A percentile compares a stretch with the other conserved stretches of the same genome.
phyloP scores from a whole-genome alignment of 75 land plant genomes.

The Selaginella moellendorffii region DNA sequence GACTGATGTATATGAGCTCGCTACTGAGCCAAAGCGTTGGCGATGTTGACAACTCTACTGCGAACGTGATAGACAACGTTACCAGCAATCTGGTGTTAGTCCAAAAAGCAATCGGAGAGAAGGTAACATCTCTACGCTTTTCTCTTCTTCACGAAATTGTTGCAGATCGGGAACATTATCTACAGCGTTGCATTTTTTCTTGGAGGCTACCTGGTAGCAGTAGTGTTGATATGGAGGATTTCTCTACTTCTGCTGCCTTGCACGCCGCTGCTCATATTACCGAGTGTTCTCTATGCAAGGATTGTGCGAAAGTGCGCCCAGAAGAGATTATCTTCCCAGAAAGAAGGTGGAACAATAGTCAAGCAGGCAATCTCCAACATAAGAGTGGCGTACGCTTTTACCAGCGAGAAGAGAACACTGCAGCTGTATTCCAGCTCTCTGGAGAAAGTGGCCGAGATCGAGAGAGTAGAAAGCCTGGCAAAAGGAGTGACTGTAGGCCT shows the following conservation, averaged over 20 bases:
- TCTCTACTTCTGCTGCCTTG: not conserved
- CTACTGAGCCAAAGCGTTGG: conserved; percentile 52
- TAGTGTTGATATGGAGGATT: not conserved
- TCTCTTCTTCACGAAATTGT: not conserved
- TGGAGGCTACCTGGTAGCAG: not conserved
- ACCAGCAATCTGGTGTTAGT: conserved; percentile 31
- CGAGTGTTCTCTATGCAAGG: not conserved
- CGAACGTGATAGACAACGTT: conserved; percentile 31
- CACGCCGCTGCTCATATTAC: not conserved
- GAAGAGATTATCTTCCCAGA: not conserved
- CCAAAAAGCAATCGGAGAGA: conserved; percentile 49
- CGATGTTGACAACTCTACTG: conserved; percentile 24
- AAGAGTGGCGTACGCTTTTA: not conserved
- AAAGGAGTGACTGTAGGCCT: not conserved
- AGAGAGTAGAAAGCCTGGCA: not conserved
- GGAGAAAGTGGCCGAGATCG: not conserved
- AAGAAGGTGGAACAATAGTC: not conserved
- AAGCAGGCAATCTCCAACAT: not conserved
- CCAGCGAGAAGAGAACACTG: not conserved
- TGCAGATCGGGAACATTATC: not conserved
- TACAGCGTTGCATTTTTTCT: not conserved
- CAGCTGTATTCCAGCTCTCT: not conserved
- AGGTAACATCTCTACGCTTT: conserved; percentile 20
- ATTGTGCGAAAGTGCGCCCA: not conserved
- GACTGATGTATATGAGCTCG: conserved; percentile 39